phyloP scores from a whole-genome alignment of 2,329 filamentous ascomycete genomes.

The Alternaria sp. region DNA sequence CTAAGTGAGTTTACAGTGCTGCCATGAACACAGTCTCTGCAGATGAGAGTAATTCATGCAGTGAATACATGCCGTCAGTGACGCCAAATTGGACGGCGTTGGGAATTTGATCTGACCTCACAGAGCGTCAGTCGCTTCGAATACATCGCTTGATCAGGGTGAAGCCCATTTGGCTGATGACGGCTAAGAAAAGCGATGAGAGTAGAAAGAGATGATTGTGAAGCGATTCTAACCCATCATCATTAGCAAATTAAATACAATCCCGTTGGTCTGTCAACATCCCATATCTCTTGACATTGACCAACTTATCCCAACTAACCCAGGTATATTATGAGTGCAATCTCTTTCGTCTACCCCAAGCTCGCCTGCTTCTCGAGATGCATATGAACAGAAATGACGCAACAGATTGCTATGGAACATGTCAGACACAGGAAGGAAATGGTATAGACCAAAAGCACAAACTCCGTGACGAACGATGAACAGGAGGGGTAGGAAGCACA shows the following conservation, averaged over 20 bases:
- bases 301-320: slow-evolving; percentile 10
- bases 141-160: slow-evolving; percentile 1
- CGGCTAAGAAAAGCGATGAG: neutral
- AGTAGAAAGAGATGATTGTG: neutral
- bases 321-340: slow-evolving; percentile 18
- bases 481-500: slow-evolving; percentile 33
- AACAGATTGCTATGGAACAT: slow-evolving; percentile 32
- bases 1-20: neutral
- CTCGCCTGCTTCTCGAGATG: slow-evolving; percentile 12
- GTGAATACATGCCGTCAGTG: neutral
- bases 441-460: slow-evolving; percentile 49
- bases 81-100: neutral
- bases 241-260: slow-evolving; percentile 45
- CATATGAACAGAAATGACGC: slow-evolving; percentile 26
- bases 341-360: slow-evolving; percentile 15
- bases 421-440: slow-evolving; percentile 33
- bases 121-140: neutral
- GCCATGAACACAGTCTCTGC: neutral
- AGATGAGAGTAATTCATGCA: neutral
- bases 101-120: neutral
- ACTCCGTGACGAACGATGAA: slow-evolving; percentile 39
- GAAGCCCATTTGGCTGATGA: neutral
- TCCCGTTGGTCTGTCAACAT: slow-evolving; percentile 15
- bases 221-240: slow-evolving; percentile 27
- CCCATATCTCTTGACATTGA: slow-evolving; percentile 9